Base-by-base conservation (phyloP, 371 early-diverging fungal species). In the Coemansia sp. region DNA sequence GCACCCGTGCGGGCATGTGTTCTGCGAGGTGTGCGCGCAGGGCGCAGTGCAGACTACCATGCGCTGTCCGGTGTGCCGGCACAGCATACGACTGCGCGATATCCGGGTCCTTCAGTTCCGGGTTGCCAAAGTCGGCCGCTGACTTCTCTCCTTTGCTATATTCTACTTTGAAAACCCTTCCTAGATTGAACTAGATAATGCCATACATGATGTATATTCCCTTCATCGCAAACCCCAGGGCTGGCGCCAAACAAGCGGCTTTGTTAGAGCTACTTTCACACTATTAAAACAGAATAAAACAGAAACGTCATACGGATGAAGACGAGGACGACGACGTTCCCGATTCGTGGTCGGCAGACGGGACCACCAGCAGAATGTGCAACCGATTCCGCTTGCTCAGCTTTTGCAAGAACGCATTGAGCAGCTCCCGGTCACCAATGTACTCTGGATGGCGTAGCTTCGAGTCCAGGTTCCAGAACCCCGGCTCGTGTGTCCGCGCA, bases 401-500 rank as follows among this genome's bases (percentile, higher is more conserved):
- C 6, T 61, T 47, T 3, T 42, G 48, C 53, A 73, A 34, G 42
- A 57, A 68, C n/a, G 3, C 32, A 30, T 73, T 64, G n/a, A 73
- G 65, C 36, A 35, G n/a, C 2, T 47, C 36, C 43, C 60, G 38
- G 26, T 53, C 61, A 38, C 73, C 73, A 48, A 73, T 61, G 39
- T 60, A 56, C 55, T 73, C 68, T 3, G 73, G 73, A 43, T 60
- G 53, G n/a, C 49, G 36, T 2, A 64, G 36, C 42, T 68, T 73
- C 3, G 73, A 73, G 32, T 73, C 73, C 34, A 73, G 43, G 61
- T 73, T 73, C 73, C 73, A 73, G 40, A 73, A 73, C 2, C 73
- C 73, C 5, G 68, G 64, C 14, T 64, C 62, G 34, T 43, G 48
- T 1, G 61, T 51, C 16, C 55, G 57, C 5, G 60, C 11, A 8